These are phyloP conservation scores for Coelastrella sp. DNA, from an alignment of 139 green algal species.

Conservation along the genomic window DNA sequence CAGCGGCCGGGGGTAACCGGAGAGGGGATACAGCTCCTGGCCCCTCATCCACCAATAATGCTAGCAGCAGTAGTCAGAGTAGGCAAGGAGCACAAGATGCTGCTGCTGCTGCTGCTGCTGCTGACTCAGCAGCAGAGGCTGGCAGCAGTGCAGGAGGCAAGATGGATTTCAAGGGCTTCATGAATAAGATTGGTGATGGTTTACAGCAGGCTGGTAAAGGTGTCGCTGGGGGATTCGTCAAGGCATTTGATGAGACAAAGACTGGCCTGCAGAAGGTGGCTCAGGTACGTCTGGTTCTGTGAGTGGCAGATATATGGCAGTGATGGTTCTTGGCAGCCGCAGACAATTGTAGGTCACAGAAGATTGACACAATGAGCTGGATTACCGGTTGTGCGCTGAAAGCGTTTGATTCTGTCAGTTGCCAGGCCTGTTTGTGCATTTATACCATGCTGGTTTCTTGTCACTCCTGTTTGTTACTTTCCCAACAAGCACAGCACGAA, in stretches of 20 bases:
- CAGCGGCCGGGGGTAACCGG: not conserved
- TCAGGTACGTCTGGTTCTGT: not conserved
- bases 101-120: not conserved
- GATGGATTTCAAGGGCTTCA: constrained; percentile 11
- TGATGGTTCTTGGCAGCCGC: no score
- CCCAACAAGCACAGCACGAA: no score
- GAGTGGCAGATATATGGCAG: no score
- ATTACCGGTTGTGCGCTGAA: no score
- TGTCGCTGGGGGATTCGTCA: constrained; percentile 7
- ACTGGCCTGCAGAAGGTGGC: constrained; percentile 46
- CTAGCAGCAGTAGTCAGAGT: not conserved
- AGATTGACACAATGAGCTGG: no score
- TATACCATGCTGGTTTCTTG: no score
- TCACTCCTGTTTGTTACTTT: no score
- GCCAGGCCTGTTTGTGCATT: no score
- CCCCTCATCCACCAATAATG: not conserved
- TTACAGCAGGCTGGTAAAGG: constrained; percentile 23
- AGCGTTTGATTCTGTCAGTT: no score
- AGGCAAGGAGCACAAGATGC: no score
- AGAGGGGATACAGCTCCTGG: no score
- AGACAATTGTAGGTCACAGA: no score
- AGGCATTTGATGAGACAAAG: constrained; percentile 38
- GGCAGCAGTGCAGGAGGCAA: not conserved
- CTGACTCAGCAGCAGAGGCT: not conserved
- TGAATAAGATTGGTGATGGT: constrained; percentile 20